Percentiles rank a stretch among this genome's conserved stretches.
Evolutionary conservation across 345 rosid genomes (phyloP).

Genomic region (Cardamine resedifolia): DNA sequence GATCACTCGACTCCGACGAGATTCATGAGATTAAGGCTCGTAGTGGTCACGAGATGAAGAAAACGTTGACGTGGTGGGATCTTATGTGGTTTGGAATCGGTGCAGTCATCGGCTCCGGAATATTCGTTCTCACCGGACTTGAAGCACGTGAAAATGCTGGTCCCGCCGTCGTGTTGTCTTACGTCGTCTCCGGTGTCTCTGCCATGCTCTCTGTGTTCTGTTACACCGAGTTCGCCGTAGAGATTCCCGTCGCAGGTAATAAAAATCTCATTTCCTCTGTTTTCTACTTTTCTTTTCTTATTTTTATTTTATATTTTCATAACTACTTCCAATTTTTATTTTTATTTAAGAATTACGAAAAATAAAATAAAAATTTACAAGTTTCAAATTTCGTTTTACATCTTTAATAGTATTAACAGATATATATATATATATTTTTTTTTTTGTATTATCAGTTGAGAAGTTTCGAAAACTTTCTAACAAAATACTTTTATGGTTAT

Average conservation of each 20-base stretch:
- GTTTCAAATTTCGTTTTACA: background rate
- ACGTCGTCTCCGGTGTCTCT: slow-evolving; percentile 73
- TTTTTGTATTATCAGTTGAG: background rate
- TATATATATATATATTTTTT: too few species aligned
- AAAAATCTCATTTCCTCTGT: background rate
- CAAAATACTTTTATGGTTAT: background rate
- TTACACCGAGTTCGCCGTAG: slow-evolving; percentile 96
- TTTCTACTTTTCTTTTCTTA: too few species aligned
- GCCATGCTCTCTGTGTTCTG: slow-evolving; percentile 97
- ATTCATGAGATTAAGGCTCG: slow-evolving; percentile 71
- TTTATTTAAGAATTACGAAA: background rate
- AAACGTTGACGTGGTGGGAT: slow-evolving; percentile 87
- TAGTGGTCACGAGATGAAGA: slow-evolving; percentile 89
- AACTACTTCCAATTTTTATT: background rate
- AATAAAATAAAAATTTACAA: background rate
- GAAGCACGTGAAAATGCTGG: slow-evolving; percentile 59
- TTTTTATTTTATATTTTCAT: background rate
- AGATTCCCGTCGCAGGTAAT: slow-evolving; percentile 87
- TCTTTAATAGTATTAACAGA: background rate
- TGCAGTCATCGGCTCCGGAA: slow-evolving; percentile 86
- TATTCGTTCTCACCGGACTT: slow-evolving; percentile 84
- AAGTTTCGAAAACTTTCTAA: background rate
- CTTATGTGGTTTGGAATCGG: slow-evolving; percentile 95
- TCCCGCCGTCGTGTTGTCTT: slow-evolving; percentile 88
- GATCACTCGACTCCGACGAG: slow-evolving; percentile 75